Base-by-base conservation (phyloP, 2,329 filamentous ascomycete species). In the Neofusicoccum parvum region DNA sequence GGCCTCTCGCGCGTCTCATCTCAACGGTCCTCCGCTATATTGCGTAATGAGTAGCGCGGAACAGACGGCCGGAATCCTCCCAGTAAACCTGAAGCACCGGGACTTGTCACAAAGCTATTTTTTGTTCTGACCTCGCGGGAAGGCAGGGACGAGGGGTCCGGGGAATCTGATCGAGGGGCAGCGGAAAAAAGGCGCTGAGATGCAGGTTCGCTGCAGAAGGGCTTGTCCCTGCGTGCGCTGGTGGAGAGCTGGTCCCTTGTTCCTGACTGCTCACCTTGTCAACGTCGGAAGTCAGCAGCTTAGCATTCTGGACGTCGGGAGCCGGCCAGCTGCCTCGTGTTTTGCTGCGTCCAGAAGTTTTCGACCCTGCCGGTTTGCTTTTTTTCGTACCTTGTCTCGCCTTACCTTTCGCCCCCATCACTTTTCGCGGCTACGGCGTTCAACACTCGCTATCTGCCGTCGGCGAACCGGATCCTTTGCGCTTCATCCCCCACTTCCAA, bases 51-150 rank as follows among this genome's bases (percentile, higher is more conserved):
- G 43, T 46, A 37, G 43, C 43, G 32, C 43, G 20, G 53, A 43
- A 34, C 53, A 34, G 37, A 10, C 39, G 37, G 37, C 9, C 20
- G 20, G 14, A 32, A 20, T 34, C 17, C 39, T 45, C 23, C 39
- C 56, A 37, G 56, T 60, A 60, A 36, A 60, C 27, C 32, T 60
- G 56, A 60, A 60, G 56, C 56, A 60, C 27, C 56, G 43, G 43
- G 17, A 46, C 27, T 14, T 60, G 27, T 20, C 27, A 12, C 41
- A 36, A 48, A 39, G 56, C 2, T 49, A 27, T 60, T 60, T 46
- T 46, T 48, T 48, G 56, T 23, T 39, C 56, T 12, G n/a, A 9
- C 43, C 17, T 37, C 12, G 36, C 43, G 56, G 56, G 41, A 12
- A 37, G 39, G 41, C 43, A 60, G 41, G 56, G 56, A 23, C 56